phyloP scores from a whole-genome alignment of 140 eudicot genomes.

The Bidens hawaiensis region DNA sequence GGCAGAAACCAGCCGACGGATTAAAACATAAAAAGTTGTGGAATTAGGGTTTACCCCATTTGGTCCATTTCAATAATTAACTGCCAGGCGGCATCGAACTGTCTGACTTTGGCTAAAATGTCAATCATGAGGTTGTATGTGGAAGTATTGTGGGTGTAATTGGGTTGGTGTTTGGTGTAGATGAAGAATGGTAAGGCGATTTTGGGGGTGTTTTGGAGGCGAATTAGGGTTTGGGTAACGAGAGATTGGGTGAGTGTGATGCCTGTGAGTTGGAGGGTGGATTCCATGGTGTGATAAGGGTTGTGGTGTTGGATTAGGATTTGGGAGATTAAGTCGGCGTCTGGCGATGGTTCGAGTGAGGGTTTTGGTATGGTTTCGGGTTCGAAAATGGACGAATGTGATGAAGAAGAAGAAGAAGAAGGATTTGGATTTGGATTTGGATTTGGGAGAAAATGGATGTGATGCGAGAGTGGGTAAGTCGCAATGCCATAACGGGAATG shows the following conservation, averaged over 20 bases:
- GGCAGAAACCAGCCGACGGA: conserved; percentile 67
- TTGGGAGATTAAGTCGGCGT: conserved; percentile 66
- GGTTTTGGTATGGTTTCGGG: conserved; percentile 29
- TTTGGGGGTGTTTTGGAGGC: conserved; percentile 62
- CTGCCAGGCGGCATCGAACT: conserved; percentile 81
- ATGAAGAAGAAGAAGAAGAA: no score
- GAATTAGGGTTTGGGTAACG: conserved; percentile 79
- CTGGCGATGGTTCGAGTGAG: conserved; percentile 41
- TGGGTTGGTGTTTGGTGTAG: conserved; percentile 39
- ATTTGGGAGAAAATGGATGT: not conserved
- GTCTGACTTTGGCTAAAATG: conserved; percentile 54
- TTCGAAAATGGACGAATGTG: conserved; percentile 4
- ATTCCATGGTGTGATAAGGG: conserved; percentile 86
- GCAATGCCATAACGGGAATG: conserved; percentile 29
- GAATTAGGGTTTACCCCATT: no score
- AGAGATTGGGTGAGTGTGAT: conserved; percentile 40
- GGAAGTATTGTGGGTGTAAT: conserved; percentile 28
- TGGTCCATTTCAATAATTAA: conserved; percentile 66
- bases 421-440: no score
- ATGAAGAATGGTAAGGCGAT: conserved; percentile 76
- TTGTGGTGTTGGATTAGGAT: conserved; percentile 78
- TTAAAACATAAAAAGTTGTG: conserved; percentile 54
- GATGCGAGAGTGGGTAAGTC: conserved; percentile 5
- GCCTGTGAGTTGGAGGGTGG: conserved; percentile 72
- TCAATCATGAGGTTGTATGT: conserved; percentile 60